Conservation (phyloP, 2,329 filamentous ascomycete genomes). For the Trichothecium roseum region DNA sequence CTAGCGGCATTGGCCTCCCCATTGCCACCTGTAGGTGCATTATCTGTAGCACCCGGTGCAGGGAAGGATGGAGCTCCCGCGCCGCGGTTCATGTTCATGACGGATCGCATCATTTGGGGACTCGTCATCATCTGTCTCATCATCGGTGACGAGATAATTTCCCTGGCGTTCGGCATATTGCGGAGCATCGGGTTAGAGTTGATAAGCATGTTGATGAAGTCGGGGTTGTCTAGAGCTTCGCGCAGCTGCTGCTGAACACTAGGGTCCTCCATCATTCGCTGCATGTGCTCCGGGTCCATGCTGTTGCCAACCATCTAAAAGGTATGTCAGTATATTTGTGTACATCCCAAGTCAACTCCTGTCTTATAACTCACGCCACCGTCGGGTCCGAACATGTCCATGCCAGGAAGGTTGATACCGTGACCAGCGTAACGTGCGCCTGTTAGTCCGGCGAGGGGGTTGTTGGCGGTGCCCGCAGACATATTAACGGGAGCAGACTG, state of each 20-base stretch:
- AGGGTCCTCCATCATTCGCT: constrained; percentile 80
- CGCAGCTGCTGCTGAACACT: constrained; percentile 81
- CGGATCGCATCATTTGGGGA: constrained; percentile 72
- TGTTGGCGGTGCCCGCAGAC: constrained; percentile 74
- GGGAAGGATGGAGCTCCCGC: constrained; percentile 62
- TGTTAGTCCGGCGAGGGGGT: constrained; percentile 81
- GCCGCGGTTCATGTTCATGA: constrained; percentile 72
- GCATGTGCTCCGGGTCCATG: constrained; percentile 67
- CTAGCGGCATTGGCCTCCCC: too few species aligned
- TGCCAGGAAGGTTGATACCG: constrained; percentile 68
- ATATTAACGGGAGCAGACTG: constrained; percentile 57
- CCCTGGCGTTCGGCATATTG: constrained; percentile 63
- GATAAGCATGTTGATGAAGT: constrained; percentile 90
- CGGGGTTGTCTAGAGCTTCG: constrained; percentile 91
- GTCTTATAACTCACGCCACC: constrained; percentile 89
- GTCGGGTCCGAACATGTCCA: constrained; percentile 85
- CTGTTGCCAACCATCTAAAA: neutral
- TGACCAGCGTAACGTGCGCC: constrained; percentile 91
- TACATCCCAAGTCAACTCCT: too few species aligned
- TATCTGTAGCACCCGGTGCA: constrained; percentile 85
- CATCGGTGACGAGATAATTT: constrained; percentile 79
- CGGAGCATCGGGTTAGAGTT: constrained; percentile 77
- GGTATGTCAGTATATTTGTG: neutral
- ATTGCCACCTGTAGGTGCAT: too few species aligned
- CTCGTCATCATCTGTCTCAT: constrained; percentile 91